phyloP scores from a whole-genome alignment of 495 filamentous ascomycete genomes.

The Aspergillus ellipticus region DNA sequence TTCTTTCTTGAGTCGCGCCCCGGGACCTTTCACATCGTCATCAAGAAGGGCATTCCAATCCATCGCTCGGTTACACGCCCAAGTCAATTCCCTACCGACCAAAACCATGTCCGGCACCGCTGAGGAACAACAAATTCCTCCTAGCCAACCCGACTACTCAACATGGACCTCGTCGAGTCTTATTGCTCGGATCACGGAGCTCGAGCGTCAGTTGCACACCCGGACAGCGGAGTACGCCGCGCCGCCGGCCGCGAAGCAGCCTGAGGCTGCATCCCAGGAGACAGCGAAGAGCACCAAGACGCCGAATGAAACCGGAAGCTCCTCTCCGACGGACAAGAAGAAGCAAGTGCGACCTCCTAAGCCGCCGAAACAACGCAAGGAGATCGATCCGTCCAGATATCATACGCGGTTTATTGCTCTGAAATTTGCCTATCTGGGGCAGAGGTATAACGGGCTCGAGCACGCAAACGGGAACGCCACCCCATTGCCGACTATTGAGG shows the following conservation, averaged over 20 bases:
- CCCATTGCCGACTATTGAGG: constrained; percentile 78
- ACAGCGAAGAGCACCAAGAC: constrained; percentile 1
- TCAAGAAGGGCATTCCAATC: neutral
- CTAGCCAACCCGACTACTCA: constrained; percentile 42
- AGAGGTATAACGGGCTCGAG: constrained; percentile 88
- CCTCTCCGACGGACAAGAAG: constrained; percentile 23
- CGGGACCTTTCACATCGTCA: neutral
- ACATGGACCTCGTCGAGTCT: constrained; percentile 64
- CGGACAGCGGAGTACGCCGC: constrained; percentile 40
- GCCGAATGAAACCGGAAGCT: neutral
- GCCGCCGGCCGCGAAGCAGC: neutral
- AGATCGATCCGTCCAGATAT: constrained; percentile 77
- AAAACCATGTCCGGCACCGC: constrained; percentile 12
- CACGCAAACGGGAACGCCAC: constrained; percentile 63
- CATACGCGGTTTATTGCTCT: constrained; percentile 80
- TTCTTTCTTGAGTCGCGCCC: neutral
- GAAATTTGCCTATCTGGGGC: constrained; percentile 91
- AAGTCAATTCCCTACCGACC: neutral
- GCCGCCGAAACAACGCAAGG: constrained; percentile 25
- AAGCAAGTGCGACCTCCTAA: constrained; percentile 29
- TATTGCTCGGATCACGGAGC: constrained; percentile 57
- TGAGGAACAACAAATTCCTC: constrained; percentile 1
- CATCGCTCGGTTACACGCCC: neutral
- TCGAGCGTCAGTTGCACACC: constrained; percentile 59
- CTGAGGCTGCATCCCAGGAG: neutral